These are phyloP conservation scores for Lotus japonicus DNA, from an alignment of 306 rosid genomes.

Conservation along the genomic window DNA sequence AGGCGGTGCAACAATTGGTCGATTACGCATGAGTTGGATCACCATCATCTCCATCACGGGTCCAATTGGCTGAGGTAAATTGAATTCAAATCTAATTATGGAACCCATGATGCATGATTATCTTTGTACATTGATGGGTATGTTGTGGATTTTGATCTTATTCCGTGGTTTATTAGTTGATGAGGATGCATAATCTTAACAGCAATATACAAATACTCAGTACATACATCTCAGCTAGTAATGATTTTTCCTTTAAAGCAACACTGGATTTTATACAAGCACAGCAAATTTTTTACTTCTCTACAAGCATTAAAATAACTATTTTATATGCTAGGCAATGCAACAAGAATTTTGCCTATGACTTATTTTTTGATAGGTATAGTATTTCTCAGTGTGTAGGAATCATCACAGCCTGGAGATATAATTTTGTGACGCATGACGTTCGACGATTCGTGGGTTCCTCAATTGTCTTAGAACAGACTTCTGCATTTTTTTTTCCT, in stretches of 20 bases:
- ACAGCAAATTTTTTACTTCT: neutral
- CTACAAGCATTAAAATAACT: neutral
- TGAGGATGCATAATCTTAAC: neutral
- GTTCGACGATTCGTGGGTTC: neutral
- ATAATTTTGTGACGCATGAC: neutral
- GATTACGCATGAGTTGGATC: too few relatives aligned
- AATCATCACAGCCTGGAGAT: neutral
- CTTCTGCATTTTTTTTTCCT: neutral
- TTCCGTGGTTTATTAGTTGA: neutral
- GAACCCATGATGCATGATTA: too few relatives aligned
- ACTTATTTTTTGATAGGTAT: neutral
- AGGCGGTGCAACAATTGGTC: too few relatives aligned
- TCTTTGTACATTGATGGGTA: too few relatives aligned
- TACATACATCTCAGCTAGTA: neutral
- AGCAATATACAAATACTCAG: neutral
- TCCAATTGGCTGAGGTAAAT: too few relatives aligned
- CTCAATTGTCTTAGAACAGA: neutral
- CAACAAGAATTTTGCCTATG: neutral
- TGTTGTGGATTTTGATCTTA: too few relatives aligned
- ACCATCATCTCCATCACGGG: too few relatives aligned
- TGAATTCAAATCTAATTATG: too few relatives aligned
- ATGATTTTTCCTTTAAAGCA: neutral
- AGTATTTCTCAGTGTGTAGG: slow-evolving; percentile 12
- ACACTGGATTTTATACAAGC: neutral
- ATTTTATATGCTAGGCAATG: neutral